Evolutionary conservation across 805 yeast species (phyloP).

Genomic region (Blastobotrys terrestris): DNA sequence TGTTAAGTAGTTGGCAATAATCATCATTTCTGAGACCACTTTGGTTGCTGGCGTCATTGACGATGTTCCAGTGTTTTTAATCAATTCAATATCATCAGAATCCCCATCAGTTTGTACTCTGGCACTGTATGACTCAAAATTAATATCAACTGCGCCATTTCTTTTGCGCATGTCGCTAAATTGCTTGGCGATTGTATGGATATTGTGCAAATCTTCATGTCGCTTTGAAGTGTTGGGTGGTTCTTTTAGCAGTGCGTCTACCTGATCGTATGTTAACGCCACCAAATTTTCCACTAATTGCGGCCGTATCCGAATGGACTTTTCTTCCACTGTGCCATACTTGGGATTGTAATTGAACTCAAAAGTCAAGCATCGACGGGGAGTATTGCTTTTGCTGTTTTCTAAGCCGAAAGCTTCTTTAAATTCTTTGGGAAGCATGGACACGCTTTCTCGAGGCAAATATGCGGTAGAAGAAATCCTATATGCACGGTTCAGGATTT

Average conservation of each 20-base stretch:
- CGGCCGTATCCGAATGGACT: slow-evolving; percentile 25
- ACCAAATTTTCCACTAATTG: slow-evolving; percentile 43
- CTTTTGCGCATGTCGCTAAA: slow-evolving; percentile 30
- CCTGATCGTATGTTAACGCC: slow-evolving; percentile 55
- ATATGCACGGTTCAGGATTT: slow-evolving; percentile 50
- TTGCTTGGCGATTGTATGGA: slow-evolving; percentile 31
- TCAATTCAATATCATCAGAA: background rate
- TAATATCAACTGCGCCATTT: slow-evolving; percentile 32
- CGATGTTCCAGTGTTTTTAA: slow-evolving; percentile 14
- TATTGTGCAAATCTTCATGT: slow-evolving; percentile 32
- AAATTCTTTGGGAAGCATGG: slow-evolving; percentile 64
- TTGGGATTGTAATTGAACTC: slow-evolving; percentile 31
- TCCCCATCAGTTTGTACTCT: background rate
- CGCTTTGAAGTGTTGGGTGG: slow-evolving; percentile 15
- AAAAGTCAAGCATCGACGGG: slow-evolving; percentile 41
- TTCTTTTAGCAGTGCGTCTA: slow-evolving; percentile 44
- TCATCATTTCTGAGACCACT: slow-evolving; percentile 81
- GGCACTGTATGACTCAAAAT: background rate
- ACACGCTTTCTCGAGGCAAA: slow-evolving; percentile 55
- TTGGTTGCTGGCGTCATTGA: slow-evolving; percentile 44
- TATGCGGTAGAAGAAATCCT: slow-evolving; percentile 62
- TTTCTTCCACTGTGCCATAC: slow-evolving; percentile 18
- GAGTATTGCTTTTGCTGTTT: slow-evolving; percentile 25
- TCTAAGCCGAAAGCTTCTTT: slow-evolving; percentile 50
- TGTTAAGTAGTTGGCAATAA: slow-evolving; percentile 55